These are phyloP conservation scores for Larix kaempferi DNA, from an alignment of 75 land plant genomes.

Conservation along the genomic window DNA sequence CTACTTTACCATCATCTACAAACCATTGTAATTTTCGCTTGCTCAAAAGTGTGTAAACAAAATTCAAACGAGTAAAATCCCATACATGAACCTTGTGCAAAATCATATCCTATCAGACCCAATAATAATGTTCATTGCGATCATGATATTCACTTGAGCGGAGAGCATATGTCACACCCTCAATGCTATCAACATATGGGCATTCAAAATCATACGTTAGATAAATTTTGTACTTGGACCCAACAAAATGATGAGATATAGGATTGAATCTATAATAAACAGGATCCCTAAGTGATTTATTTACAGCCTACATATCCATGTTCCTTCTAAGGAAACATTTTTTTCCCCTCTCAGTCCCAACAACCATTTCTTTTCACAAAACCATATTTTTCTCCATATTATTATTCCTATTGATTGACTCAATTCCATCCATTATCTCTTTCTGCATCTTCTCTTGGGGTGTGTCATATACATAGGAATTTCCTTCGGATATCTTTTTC, in stretches of 20 bases:
- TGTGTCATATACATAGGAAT: slow-evolving; percentile 96
- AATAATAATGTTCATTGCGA: slow-evolving; percentile 85
- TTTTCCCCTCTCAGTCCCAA: slow-evolving; percentile 62
- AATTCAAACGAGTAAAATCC: slow-evolving; percentile 90
- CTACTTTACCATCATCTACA: slow-evolving; percentile 88
- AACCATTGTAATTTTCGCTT: slow-evolving; percentile 97
- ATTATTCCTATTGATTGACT: slow-evolving; percentile 77
- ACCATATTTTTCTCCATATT: slow-evolving; percentile 60
- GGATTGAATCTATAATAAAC: slow-evolving; percentile 94
- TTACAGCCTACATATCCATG: slow-evolving; percentile 84
- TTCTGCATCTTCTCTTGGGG: slow-evolving; percentile 90
- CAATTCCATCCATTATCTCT: slow-evolving; percentile 91
- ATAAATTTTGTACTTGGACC: slow-evolving; percentile 81
- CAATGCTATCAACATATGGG: slow-evolving; percentile 87
- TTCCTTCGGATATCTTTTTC: slow-evolving; percentile 67
- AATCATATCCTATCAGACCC: slow-evolving; percentile 79
- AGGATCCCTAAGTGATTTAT: slow-evolving; percentile 88
- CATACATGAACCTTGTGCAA: slow-evolving; percentile 73
- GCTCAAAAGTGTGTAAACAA: slow-evolving; percentile 93
- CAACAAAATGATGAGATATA: slow-evolving; percentile 79
- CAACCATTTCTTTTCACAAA: slow-evolving; percentile 89
- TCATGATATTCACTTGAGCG: slow-evolving; percentile 95
- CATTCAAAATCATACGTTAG: slow-evolving; percentile 99
- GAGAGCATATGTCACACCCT: slow-evolving; percentile 96
- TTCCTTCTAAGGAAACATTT: slow-evolving; percentile 84